Percentiles rank a stretch among this genome's conserved stretches.
Evolutionary conservation across 2,329 filamentous ascomycete genomes (phyloP).

Genomic region (Stagonosporopsis rhizophila): DNA sequence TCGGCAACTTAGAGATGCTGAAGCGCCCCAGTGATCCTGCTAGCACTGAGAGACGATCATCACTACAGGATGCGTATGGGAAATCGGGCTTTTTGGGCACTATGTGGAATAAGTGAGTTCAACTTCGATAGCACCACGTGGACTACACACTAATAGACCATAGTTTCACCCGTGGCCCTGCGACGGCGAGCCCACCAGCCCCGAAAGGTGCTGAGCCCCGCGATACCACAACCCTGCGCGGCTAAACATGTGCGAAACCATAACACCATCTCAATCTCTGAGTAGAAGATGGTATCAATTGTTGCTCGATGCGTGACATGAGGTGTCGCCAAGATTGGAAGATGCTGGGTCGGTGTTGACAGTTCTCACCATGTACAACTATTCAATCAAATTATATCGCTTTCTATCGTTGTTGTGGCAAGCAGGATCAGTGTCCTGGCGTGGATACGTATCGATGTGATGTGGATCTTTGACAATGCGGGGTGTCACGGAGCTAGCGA

Average conservation of each 20-base stretch:
- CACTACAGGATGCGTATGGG: constrained; percentile 44
- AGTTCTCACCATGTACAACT: background rate
- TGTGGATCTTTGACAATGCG: too few relatives aligned
- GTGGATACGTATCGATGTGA: too few relatives aligned
- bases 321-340: background rate
- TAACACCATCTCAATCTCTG: constrained; percentile 20
- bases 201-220: constrained; percentile 25
- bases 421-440: background rate
- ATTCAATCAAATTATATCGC: background rate
- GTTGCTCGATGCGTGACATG: background rate
- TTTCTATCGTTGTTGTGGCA: background rate
- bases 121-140: too few relatives aligned
- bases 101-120: constrained; percentile 46
- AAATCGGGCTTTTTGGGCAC: constrained; percentile 43
- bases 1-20: constrained; percentile 42
- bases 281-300: constrained; percentile 3
- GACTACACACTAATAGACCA: constrained; percentile 12
- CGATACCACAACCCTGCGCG: constrained; percentile 37
- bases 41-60: constrained; percentile 37
- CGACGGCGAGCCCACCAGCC: constrained; percentile 9
- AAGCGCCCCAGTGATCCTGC: constrained; percentile 43
- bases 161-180: constrained; percentile 46
- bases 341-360: background rate
- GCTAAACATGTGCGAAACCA: too few relatives aligned
- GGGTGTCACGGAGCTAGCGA: too few relatives aligned